These are phyloP conservation scores for Beauveria varroae DNA, from an alignment of 2,329 filamentous ascomycete species.

Conservation along the genomic window DNA sequence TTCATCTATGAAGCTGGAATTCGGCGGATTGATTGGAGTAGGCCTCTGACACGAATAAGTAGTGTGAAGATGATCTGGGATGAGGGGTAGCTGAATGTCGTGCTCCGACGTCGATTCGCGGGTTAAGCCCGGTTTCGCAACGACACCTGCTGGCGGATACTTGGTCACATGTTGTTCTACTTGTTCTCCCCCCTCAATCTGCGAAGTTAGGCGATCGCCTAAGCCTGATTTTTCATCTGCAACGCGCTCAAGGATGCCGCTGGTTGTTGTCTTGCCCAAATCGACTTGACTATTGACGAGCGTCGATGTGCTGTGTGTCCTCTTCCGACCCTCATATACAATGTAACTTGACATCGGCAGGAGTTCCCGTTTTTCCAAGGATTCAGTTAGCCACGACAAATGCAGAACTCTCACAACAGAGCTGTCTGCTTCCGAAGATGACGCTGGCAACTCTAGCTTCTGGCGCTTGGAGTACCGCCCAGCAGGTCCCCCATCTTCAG, in stretches of 20 bases:
- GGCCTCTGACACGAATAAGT: slow-evolving; percentile 74
- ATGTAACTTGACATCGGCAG: slow-evolving; percentile 44
- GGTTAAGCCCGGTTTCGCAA: slow-evolving; percentile 35
- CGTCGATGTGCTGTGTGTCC: neutral
- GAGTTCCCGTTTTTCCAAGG: slow-evolving; percentile 33
- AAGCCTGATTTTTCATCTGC: slow-evolving; percentile 12
- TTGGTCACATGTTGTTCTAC: neutral
- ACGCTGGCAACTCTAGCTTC: slow-evolving; percentile 9
- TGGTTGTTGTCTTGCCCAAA: neutral
- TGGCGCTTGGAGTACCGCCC: slow-evolving; percentile 15
- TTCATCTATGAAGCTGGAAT: slow-evolving; percentile 65
- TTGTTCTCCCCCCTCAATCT: neutral
- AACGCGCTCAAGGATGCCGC: slow-evolving; percentile 17
- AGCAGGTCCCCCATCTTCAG: slow-evolving; percentile 2
- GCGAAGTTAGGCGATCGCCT: neutral
- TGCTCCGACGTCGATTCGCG: slow-evolving; percentile 73
- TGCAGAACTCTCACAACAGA: slow-evolving; percentile 44
- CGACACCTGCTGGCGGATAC: neutral
- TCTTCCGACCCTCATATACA: slow-evolving; percentile 43
- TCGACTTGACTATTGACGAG: neutral
- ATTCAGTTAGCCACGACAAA: slow-evolving; percentile 51
- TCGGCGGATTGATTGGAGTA: slow-evolving; percentile 62
- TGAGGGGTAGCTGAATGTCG: slow-evolving; percentile 54
- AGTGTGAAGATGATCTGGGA: slow-evolving; percentile 57
- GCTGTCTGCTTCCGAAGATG: neutral